Conservation (phyloP, 73 alveolate species). For the Urostyla sp. region DNA sequence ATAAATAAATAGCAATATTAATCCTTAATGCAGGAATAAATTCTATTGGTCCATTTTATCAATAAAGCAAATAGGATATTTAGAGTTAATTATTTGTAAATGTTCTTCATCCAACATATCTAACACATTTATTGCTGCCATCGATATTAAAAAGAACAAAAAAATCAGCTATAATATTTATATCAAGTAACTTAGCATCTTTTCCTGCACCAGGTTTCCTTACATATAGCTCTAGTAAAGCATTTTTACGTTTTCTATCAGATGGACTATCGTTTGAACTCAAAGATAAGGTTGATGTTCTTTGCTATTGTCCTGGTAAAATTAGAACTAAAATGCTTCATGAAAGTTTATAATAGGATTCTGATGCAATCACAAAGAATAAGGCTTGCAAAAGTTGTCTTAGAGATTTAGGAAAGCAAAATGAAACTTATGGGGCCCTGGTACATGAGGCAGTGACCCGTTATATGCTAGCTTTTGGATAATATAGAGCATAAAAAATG, state of each 20-base stretch:
- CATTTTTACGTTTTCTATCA: not conserved
- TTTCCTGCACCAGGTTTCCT: conserved; percentile 11
- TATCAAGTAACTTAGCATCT: conserved; percentile 16
- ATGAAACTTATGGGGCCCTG: not conserved
- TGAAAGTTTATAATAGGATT: too few relatives aligned
- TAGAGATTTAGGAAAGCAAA: not conserved
- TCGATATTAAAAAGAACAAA: too few relatives aligned
- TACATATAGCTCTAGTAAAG: conserved; percentile 24
- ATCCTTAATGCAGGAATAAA: too few relatives aligned
- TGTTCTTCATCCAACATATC: too few relatives aligned
- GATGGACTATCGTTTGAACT: conserved; percentile 12
- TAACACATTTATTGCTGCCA: too few relatives aligned
- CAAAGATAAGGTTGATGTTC: conserved; percentile 7
- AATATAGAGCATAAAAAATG: not conserved
- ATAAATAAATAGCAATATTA: too few relatives aligned
- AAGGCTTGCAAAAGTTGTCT: not conserved
- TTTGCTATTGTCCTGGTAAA: conserved; percentile 7
- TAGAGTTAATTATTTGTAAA: too few relatives aligned
- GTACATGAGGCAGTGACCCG: not conserved
- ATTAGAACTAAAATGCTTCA: conserved; percentile 9
- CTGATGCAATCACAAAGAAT: not conserved
- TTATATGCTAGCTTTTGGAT: not conserved
- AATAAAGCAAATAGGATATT: too few relatives aligned
- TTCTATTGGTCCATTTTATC: too few relatives aligned
- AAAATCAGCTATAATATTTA: too few relatives aligned